phyloP scores from a whole-genome alignment of 1,284 basidiomycete genomes.

The Ganoderma boninense region DNA sequence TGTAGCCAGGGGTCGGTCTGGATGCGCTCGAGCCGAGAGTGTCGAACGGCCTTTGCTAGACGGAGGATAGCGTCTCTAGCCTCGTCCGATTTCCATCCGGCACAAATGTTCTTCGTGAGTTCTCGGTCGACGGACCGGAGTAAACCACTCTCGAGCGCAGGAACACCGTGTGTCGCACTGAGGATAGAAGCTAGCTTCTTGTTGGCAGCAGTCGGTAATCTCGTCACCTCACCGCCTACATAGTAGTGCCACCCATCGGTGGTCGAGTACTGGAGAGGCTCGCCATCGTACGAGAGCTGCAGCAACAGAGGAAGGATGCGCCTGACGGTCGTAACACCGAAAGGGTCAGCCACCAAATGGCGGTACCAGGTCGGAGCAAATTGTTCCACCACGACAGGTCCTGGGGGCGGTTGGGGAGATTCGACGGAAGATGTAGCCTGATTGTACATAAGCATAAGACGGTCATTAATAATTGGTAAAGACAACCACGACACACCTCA shows the following conservation, averaged over 20 bases:
- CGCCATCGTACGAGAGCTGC: slow-evolving; percentile 76
- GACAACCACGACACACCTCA: slow-evolving; percentile 31
- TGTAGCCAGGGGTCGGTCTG: slow-evolving; percentile 63
- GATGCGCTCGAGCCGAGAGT: slow-evolving; percentile 28
- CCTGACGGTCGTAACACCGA: slow-evolving; percentile 65
- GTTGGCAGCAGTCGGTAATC: slow-evolving; percentile 48
- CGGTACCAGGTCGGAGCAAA: slow-evolving; percentile 79
- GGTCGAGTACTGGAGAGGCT: slow-evolving; percentile 70
- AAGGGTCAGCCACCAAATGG: slow-evolving; percentile 59
- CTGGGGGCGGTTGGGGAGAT: background rate
- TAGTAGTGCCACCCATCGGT: slow-evolving; percentile 75
- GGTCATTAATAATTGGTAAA: too few species aligned
- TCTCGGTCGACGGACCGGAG: slow-evolving; percentile 48
- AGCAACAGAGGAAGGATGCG: slow-evolving; percentile 82
- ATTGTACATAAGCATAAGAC: background rate
- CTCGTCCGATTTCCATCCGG: slow-evolving; percentile 45
- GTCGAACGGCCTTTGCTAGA: slow-evolving; percentile 48
- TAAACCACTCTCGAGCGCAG: slow-evolving; percentile 48
- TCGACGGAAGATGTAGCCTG: background rate
- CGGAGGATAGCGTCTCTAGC: slow-evolving; percentile 44
- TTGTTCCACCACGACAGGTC: slow-evolving; percentile 3
- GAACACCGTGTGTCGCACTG: slow-evolving; percentile 50
- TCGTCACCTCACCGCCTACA: slow-evolving; percentile 45
- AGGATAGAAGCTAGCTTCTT: slow-evolving; percentile 51
- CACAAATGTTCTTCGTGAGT: slow-evolving; percentile 53